Evolutionary conservation across 257 asterid genomes (phyloP).

Genomic region (Schizonepeta tenuifolia): DNA sequence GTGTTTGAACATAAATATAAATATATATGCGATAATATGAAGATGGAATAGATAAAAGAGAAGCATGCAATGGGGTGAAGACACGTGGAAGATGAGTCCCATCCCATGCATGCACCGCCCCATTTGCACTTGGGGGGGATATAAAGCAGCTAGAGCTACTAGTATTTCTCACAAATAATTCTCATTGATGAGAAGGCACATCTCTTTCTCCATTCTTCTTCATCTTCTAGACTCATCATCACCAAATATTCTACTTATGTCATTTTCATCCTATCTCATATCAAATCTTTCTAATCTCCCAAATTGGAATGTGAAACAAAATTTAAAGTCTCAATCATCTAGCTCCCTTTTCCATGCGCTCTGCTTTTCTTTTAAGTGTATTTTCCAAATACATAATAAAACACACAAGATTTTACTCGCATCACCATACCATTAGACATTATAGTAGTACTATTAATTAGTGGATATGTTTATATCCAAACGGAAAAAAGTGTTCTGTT

Average conservation of each 20-base stretch:
- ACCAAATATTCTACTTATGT: neutral
- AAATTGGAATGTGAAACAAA: neutral
- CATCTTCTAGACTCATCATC: neutral
- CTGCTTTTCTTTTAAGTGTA: neutral
- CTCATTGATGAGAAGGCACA: neutral
- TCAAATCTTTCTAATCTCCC: neutral
- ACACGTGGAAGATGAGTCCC: slow-evolving; percentile 23
- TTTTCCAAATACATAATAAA: too few relatives aligned
- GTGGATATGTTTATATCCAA: too few relatives aligned
- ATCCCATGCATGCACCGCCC: neutral
- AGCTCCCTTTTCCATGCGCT: neutral
- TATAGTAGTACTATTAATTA: too few relatives aligned
- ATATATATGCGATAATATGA: neutral
- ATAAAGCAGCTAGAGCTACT: neutral
- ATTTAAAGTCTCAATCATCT: neutral
- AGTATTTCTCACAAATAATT: neutral
- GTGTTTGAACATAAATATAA: neutral
- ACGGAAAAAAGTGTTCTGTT: too few relatives aligned
- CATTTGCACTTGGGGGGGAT: neutral
- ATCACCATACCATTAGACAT: too few relatives aligned
- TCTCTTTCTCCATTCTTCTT: neutral
- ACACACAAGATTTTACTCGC: too few relatives aligned
- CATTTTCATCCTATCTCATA: neutral
- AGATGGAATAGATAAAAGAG: neutral
- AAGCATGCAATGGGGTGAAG: slow-evolving; percentile 21